Base-by-base conservation (phyloP, 495 filamentous ascomycete genomes). In the Xylaria longipes region DNA sequence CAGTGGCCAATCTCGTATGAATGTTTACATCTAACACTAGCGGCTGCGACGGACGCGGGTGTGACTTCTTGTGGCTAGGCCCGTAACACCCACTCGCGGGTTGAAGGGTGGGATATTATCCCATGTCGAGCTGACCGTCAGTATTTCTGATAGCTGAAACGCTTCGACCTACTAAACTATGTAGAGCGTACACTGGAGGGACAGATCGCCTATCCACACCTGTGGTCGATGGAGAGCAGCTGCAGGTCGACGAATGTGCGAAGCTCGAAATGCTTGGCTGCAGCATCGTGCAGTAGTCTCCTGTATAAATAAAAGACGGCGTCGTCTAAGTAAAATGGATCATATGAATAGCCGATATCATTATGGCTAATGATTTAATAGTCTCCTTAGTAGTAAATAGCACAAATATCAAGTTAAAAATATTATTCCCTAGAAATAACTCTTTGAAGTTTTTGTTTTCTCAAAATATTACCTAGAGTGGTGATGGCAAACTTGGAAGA, bases 181-280 rank as follows among this genome's bases (percentile, higher is more conserved):
- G n/a, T n/a, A 74, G 71, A 57, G 72, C 70, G 70, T 61, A 76
- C 70, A 70, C 69, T 58, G 45, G 64, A 14, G 31, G 69, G 52
- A 62, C 65, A 37, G 57, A 72, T 56, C 58, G 60, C 37, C 66
- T 64, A 61, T 63, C 33, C 35, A 65, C n/a, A 17, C 22, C 41
- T 52, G 29, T 73, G 66, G 70, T 68, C 66, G 70, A 68, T 72
- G 35, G 71, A 73, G 65, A 73, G 71, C 62, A 63, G 71, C 46
- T 78, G 76, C 76, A 78, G 69, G 76, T 76, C 72, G 76, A 78
- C 76, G 69, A 76, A 78, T 78, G 62, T 66, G 76, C 76, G 69
- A 73, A 75, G 69, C 65, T 72, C 67, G 58, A 61, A 70, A 60
- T n/a, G 22, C 74, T 78, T 76, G 71, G 76, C 72, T 76, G 76